Base-by-base conservation (phyloP, 1,139 yeast species). In the Kurtzmaniella quercitrusa region DNA sequence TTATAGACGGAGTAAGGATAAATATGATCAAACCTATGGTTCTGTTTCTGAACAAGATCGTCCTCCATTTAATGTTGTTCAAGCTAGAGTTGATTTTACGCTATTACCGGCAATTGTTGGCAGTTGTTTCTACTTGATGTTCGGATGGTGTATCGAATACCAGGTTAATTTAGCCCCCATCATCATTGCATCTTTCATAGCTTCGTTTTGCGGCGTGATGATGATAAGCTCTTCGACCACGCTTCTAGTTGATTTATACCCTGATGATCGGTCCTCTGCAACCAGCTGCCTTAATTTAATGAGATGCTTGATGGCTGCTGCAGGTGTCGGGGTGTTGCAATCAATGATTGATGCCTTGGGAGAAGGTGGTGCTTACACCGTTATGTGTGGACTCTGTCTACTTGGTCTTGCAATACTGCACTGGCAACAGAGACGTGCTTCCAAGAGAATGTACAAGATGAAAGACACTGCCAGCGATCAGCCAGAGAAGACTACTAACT, bases 131-230 rank as follows among this genome's bases (percentile, higher is more conserved):
- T 51, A 62, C 14, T 23, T 66, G 3, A 60, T 68, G 1, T 70
- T 63, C 51, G 75, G 76, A 1, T 70, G 75, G 75, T 66, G 73
- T 44, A 47, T 70, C 19, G 61, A 68, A 38, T 59, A 47, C 40
- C 49, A 54, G 25, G 51, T 51, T 19, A 55, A 59, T 38, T 54
- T 67, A 4, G 48, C 62, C 8, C 58, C 71, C 7, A 60, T 67
- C 11, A 61, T 67, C 21, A 58, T 70, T 3, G 56, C 70, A 12
- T 59, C 69, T 5, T 51, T 57, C 16, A 48, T 68, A 38, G 51
- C 66, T 18, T 58, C 74, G 2, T 41, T 48, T 25, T 16, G 48
- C 29, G 56, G 57, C 1, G 59, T 60, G 6, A 50, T 56, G 18
- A 55, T 57, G 34, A 49, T 64, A 46, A 49, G 61, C 3, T 55